Evolutionary conservation across 257 asterid species (phyloP).

Genomic region (Solanum okadae): DNA sequence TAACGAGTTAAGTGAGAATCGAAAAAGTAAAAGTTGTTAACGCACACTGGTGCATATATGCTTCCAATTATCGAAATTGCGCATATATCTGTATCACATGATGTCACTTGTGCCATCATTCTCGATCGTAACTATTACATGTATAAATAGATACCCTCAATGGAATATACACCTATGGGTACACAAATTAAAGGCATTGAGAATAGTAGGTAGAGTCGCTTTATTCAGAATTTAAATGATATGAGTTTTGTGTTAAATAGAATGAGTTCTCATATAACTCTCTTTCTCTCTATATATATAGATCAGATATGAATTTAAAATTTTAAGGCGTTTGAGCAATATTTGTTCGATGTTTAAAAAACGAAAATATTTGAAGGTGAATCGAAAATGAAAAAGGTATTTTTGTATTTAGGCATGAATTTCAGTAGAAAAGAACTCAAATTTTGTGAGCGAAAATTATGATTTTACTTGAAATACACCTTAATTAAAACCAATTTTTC

Average conservation of each 20-base stretch:
- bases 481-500: background rate
- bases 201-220: background rate
- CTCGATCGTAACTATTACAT: background rate
- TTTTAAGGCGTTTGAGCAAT: background rate
- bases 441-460: background rate
- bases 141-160: background rate
- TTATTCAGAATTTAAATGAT: background rate
- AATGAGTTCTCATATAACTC: background rate
- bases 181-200: background rate
- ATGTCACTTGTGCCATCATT: slow-evolving; percentile 7
- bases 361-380: background rate
- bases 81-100: background rate
- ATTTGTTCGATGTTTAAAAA: background rate
- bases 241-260: background rate
- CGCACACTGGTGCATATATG: background rate
- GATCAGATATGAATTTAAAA: background rate
- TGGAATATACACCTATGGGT: background rate
- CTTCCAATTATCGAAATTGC: background rate
- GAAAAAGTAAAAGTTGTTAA: background rate
- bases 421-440: background rate
- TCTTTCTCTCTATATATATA: too few species aligned
- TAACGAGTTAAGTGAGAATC: too few species aligned
- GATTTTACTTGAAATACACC: background rate
- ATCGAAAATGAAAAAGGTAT: background rate
- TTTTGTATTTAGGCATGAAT: background rate